Evolutionary conservation across 2,329 filamentous ascomycete genomes (phyloP), one percentile per base, ranked within the genome.

Genomic region (Penicillium hordei): DNA sequence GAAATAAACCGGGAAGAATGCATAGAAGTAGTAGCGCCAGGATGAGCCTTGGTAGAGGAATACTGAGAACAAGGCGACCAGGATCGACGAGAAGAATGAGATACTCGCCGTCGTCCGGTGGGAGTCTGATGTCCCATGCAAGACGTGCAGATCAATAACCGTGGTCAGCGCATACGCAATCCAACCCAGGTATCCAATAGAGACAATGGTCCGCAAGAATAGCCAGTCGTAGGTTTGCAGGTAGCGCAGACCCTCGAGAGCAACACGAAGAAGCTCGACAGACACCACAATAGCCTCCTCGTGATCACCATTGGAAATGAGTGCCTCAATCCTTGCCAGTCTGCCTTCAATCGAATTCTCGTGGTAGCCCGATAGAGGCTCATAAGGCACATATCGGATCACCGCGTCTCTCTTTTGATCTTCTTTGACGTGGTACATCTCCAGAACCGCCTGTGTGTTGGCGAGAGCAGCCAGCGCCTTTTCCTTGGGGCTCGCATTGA

Each of bases 201-300:
- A 97, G 59, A 99, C 89, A 49, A 99, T 81, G 2, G 91, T 89
- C 59, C 94, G 84, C 36, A 99, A 79, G 76, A 99, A 99, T 2
- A 99, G 82, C 94, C 94, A 99, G 77, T 99, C 94, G 69, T 99
- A 99, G 0, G 93, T 99, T 75, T 99, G 94, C 27, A 99, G 82
- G 72, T 99, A 99, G 50, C 94, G 86, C 59, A 99, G 79, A 8
- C 94, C 94, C 60, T 91, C 84, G 1, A 99, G 82, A 1, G 86
- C 89, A 50, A 90, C 78, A 58, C 89, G 83, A 59, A 97, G 89
- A 15, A 99, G 81, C 29, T 86, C 84, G 42, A 89, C 86, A 1
- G 90, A 91, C 67, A 90, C 84, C 57, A 86, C 80, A 65, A 97
- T 96, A 1, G 93, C 91, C 65, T 90, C 84, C 56, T 93, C 86